Conservation (phyloP, 2,329 filamentous ascomycete species). For the Tolypocladium ovalisporum region DNA sequence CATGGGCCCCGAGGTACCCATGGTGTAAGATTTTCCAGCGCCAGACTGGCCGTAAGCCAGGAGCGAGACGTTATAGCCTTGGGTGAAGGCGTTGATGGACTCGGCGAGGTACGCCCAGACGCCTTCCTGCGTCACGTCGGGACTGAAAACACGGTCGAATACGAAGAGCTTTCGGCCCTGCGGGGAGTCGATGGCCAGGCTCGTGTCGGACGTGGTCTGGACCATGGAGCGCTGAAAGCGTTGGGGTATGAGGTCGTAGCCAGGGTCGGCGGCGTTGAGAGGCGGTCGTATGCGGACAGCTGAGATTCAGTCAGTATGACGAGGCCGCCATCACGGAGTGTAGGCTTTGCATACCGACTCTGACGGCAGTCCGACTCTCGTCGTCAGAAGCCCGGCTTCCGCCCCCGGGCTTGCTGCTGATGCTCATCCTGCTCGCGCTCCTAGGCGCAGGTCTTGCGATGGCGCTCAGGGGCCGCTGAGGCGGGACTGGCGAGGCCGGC, state of each 20-base stretch:
- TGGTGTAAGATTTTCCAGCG: conserved; percentile 95
- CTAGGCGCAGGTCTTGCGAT: conserved; percentile 63
- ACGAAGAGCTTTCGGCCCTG: conserved; percentile 93
- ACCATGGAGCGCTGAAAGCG: conserved; percentile 90
- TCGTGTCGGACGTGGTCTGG: conserved; percentile 78
- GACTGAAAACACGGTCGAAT: conserved; percentile 87
- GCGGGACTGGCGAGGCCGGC: conserved; percentile 51
- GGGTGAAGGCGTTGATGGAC: conserved; percentile 78
- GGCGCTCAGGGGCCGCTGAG: conserved; percentile 67
- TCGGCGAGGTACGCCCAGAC: conserved; percentile 92
- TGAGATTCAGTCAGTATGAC: conserved; percentile 23
- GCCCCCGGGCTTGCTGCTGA: conserved; percentile 63
- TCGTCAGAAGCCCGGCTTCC: conserved; percentile 83
- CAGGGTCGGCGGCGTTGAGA: conserved; percentile 72
- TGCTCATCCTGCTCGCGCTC: conserved; percentile 79
- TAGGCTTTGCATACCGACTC: conserved; percentile 63
- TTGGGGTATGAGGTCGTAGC: conserved; percentile 89
- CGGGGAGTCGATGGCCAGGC: conserved; percentile 76
- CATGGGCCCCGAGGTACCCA: conserved; percentile 83
- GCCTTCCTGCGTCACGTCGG: conserved; percentile 75
- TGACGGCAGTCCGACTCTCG: conserved; percentile 81
- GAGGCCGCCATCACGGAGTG: background rate
- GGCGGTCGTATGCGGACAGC: conserved; percentile 89
- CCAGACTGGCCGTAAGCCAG: conserved; percentile 96
- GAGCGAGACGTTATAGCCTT: conserved; percentile 97